Evolutionary conservation across 192 early-diverging fungal species (phyloP).

Genomic region (Umbelopsis isabellina): DNA sequence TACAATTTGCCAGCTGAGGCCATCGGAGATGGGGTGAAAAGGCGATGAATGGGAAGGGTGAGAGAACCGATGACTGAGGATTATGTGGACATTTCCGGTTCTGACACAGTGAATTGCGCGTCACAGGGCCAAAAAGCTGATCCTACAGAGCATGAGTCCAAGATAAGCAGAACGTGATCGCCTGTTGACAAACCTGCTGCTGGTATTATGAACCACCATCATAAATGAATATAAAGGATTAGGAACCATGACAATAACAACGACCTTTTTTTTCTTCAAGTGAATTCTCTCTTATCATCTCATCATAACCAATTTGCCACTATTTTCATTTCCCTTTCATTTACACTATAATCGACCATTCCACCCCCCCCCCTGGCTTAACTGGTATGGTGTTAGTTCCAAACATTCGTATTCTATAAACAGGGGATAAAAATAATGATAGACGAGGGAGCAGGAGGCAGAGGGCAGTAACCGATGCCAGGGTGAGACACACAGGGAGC

Average conservation of each 20-base stretch:
- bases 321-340: neutral
- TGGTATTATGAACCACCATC: neutral
- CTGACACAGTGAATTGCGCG: neutral
- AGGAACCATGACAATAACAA: too few species aligned
- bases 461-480: neutral
- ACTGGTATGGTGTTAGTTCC: neutral
- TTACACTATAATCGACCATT: neutral
- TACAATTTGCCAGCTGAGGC: neutral
- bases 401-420: neutral
- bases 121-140: slow-evolving; percentile 8
- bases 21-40: neutral
- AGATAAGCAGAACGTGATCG: slow-evolving; percentile 24
- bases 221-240: too few species aligned
- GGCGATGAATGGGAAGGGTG: neutral
- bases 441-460: neutral
- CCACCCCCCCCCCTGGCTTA: neutral
- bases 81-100: neutral
- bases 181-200: slow-evolving; percentile 23
- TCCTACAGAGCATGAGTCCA: neutral
- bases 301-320: neutral
- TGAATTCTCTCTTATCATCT: too few species aligned
- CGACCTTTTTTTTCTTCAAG: too few species aligned
- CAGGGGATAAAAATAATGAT: neutral
- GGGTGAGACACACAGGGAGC: too few species aligned
- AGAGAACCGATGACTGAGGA: slow-evolving; percentile 1